Evolutionary conservation across 2,329 filamentous ascomycete genomes (phyloP).

Genomic region (Hypoxylon sp.): DNA sequence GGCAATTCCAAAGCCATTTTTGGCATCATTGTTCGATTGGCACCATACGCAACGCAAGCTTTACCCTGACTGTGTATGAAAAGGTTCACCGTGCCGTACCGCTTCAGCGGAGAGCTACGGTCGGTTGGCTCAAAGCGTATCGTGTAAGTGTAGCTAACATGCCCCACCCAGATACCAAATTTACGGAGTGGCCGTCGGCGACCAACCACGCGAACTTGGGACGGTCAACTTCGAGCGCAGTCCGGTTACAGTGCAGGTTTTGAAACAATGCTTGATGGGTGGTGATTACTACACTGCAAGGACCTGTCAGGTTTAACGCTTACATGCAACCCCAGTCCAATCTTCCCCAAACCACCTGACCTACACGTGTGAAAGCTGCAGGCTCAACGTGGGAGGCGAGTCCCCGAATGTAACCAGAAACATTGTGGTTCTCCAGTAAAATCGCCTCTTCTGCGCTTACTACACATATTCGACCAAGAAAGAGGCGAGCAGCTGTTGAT

Average conservation of each 20-base stretch:
- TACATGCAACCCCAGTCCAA: conserved; percentile 37
- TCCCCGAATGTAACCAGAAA: conserved; percentile 44
- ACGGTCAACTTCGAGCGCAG: conserved; percentile 18
- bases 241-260: conserved; percentile 39
- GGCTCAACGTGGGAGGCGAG: conserved; percentile 44
- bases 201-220: conserved; percentile 36
- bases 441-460: conserved; percentile 45
- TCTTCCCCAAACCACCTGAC: conserved; percentile 42
- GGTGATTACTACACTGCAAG: conserved; percentile 45
- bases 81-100: conserved; percentile 29
- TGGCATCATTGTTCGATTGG: conserved; percentile 36
- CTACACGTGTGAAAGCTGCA: conserved; percentile 46
- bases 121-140: conserved; percentile 27
- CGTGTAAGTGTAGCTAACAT: conserved; percentile 21
- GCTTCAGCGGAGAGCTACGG: conserved; percentile 21
- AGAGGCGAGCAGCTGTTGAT: conserved; percentile 35
- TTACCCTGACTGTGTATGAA: conserved; percentile 20
- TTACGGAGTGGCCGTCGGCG: conserved; percentile 37
- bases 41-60: conserved; percentile 6
- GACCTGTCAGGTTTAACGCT: conserved; percentile 38
- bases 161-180: conserved; percentile 32
- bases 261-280: conserved; percentile 41
- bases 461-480: conserved; percentile 36
- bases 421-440: conserved; percentile 18
- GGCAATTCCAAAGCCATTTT: conserved; percentile 31